These are phyloP conservation scores for Entonaema liquescens DNA, from an alignment of 495 filamentous ascomycete species.

Conservation along the genomic window DNA sequence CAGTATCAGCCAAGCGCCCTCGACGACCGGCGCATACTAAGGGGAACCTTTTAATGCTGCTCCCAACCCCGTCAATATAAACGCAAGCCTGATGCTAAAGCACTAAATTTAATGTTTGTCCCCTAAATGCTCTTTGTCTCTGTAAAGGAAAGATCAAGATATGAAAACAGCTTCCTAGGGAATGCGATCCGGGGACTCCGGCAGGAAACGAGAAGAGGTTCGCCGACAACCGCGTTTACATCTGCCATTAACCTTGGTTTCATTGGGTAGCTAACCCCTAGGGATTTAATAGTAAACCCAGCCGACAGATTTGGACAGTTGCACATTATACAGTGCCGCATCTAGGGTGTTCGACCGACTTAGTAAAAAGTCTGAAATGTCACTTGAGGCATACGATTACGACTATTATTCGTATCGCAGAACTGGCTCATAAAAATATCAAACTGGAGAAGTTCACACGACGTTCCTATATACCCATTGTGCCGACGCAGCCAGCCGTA, in stretches of 20 bases:
- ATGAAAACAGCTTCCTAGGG: neutral
- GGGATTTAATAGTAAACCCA: neutral
- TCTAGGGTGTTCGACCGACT: neutral
- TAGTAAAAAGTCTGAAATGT: neutral
- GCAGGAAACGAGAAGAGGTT: no score
- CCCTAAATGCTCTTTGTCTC: neutral
- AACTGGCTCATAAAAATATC: neutral
- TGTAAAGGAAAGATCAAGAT: neutral
- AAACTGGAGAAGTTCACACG: neutral
- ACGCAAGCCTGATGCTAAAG: neutral
- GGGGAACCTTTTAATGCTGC: slow-evolving; percentile 13
- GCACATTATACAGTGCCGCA: neutral
- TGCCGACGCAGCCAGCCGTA: slow-evolving; percentile 3
- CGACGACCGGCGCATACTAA: neutral
- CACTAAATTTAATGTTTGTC: neutral
- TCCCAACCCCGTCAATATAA: slow-evolving; percentile 4
- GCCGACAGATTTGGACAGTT: neutral
- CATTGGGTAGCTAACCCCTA: neutral
- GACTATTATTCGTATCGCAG: neutral
- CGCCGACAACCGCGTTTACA: neutral
- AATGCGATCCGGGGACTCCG: neutral
- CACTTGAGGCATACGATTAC: neutral
- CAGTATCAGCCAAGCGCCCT: slow-evolving; percentile 16
- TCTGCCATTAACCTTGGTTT: neutral
- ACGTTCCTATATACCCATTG: neutral